Evolutionary conservation across 1,284 basidiomycete species (phyloP).

Genomic region (Sanguinoderma infundibulare): DNA sequence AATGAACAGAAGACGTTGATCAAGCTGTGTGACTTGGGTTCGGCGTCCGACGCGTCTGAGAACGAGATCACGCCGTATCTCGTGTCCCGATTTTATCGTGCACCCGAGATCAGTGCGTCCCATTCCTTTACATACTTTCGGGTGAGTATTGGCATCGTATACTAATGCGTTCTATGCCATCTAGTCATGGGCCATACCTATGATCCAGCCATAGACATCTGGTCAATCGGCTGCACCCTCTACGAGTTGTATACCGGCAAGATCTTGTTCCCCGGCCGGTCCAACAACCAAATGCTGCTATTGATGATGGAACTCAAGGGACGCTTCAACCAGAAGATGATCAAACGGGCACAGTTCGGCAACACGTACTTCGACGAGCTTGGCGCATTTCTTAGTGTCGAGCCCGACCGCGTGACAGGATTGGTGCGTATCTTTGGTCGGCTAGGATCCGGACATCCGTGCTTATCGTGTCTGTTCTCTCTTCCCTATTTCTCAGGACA

Average conservation of each 20-base stretch:
- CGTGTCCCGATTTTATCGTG: conserved; percentile 97
- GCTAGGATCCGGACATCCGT: neutral
- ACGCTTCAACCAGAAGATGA: conserved; percentile 90
- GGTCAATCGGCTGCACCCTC: conserved; percentile 97
- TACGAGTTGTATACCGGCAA: conserved; percentile 99
- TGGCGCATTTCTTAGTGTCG: conserved; percentile 80
- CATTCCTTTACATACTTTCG: neutral
- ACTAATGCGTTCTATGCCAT: conserved; percentile 10
- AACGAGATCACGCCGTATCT: conserved; percentile 99
- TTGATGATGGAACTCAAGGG: conserved; percentile 98
- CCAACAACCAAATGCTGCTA: conserved; percentile 98
- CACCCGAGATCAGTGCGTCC: conserved; percentile 94
- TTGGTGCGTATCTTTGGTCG: conserved; percentile 55
- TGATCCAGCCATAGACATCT: conserved; percentile 93
- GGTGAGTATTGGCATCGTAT: neutral
- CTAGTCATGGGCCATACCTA: conserved; percentile 94
- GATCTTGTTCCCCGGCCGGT: conserved; percentile 95
- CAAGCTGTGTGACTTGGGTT: conserved; percentile 97
- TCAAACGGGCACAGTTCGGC: conserved; percentile 93
- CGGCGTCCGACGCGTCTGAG: conserved; percentile 91
- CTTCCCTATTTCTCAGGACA: conserved; percentile 56
- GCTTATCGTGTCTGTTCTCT: conserved; percentile 14
- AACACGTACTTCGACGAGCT: conserved; percentile 94
- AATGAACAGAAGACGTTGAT: conserved; percentile 94
- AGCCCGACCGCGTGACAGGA: conserved; percentile 84